Base-by-base conservation (phyloP, 2,329 filamentous ascomycete genomes). In the Sclerotinia borealis region DNA sequence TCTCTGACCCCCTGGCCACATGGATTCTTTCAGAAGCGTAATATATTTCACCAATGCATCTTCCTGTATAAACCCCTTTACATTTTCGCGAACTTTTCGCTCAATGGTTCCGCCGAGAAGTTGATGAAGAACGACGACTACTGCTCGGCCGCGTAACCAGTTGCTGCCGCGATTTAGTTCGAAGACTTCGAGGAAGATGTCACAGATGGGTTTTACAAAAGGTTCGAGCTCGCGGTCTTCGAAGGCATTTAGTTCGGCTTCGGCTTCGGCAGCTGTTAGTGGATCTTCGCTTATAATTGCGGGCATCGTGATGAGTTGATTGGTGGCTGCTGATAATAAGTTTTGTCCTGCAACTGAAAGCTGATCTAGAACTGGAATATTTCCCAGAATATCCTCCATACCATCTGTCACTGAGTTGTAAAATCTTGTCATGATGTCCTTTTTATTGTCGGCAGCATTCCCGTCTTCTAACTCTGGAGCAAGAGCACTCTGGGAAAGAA, bases 371-470 rank as follows among this genome's bases (percentile, higher is more conserved):
- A 97, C 93, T 1, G 95, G 92, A 49, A 98, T 93, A 73, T 96
- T 98, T 63, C 95, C 95, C 4, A 99, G 80, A 61, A 99, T 96
- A 70, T 99, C 95, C 74, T 99, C 95, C 89, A 99, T 96, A 39
- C 96, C 95, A 73, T 99, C 95, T 0, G 93, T 91, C 27, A 99
- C 93, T 0, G 93, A 98, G 74, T 96, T 96, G 77, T 98, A 99
- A 54, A 99, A 86, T 5, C 95, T 87, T 0, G 91, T 92, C 67
- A 99, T 95, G 75, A 99, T 93, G 74, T 98, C 91, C 74, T 84
- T 89, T 76, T 90, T 90, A 70, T 85, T 85, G 61, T 89, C 85
- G 8, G 79, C 81, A 59, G 83, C 82, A 55, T 85, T 76, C 31
- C 81, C 69, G 11, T 63, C 56, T 61, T 84, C 79, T 62, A 86